Evolutionary conservation across 2,329 filamentous ascomycete genomes (phyloP).

Genomic region (Ophiocordyceps camponoti-leonardi): DNA sequence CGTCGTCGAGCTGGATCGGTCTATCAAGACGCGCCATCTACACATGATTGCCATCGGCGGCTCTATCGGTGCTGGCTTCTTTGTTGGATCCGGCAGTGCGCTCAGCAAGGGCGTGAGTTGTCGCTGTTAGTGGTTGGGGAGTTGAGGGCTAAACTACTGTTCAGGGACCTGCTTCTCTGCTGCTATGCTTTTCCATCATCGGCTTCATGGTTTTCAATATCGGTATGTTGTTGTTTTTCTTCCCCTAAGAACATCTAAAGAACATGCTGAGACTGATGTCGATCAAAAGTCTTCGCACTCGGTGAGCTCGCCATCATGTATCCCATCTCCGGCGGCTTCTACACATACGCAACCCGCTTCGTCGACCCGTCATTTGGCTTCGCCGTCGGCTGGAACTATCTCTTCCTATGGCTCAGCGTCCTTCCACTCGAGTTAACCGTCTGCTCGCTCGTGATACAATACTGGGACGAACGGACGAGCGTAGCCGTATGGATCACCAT

Average conservation of each 20-base stretch:
- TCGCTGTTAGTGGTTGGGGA: neutral
- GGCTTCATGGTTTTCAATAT: slow-evolving; percentile 46
- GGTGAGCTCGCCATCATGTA: slow-evolving; percentile 45
- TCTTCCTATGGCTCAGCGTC: slow-evolving; percentile 33
- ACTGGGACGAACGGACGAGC: slow-evolving; percentile 29
- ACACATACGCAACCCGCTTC: slow-evolving; percentile 42
- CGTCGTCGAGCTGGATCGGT: slow-evolving; percentile 21
- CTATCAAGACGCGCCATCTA: slow-evolving; percentile 39
- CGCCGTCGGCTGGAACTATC: slow-evolving; percentile 28
- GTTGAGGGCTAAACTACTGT: neutral
- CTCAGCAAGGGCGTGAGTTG: slow-evolving; percentile 30
- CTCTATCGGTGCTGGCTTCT: slow-evolving; percentile 45
- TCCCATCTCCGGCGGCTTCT: slow-evolving; percentile 46
- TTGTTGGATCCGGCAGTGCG: slow-evolving; percentile 40
- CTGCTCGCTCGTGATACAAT: slow-evolving; percentile 30
- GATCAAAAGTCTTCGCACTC: slow-evolving; percentile 32
- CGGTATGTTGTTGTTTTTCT: slow-evolving; percentile 7
- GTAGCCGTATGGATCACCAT: slow-evolving; percentile 34
- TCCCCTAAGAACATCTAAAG: neutral
- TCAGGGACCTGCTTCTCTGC: slow-evolving; percentile 21
- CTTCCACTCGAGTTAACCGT: slow-evolving; percentile 33
- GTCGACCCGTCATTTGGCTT: slow-evolving; percentile 44
- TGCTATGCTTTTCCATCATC: slow-evolving; percentile 36
- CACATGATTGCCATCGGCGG: slow-evolving; percentile 47
- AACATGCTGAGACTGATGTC: neutral